Evolutionary conservation across 2,329 filamentous ascomycete species (phyloP).

Genomic region (Fusarium algeriense): DNA sequence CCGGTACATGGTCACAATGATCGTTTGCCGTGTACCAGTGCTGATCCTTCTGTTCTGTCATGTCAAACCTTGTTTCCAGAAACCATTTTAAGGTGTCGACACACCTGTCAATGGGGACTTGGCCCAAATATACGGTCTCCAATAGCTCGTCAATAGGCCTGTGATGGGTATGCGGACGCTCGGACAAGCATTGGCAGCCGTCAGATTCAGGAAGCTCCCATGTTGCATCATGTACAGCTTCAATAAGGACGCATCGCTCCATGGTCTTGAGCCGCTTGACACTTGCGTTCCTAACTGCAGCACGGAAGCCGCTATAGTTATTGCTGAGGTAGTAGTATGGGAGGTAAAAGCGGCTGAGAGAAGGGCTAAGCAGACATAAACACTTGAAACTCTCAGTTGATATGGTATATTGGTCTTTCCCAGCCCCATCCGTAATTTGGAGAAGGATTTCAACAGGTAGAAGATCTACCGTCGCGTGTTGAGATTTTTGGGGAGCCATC

Average conservation of each 20-base stretch:
- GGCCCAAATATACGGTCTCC: rapidly evolving
- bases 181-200: rapidly evolving
- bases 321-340: not conserved
- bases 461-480: not conserved
- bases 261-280: not conserved
- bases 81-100: not conserved
- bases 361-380: not conserved
- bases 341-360: not conserved
- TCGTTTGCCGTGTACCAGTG: rapidly evolving
- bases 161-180: rapidly evolving
- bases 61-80: rapidly evolving
- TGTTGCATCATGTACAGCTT: not conserved
- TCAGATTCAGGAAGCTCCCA: not conserved
- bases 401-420: not conserved
- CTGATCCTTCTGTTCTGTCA: not conserved
- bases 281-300: rapidly evolving
- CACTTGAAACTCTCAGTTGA: not conserved
- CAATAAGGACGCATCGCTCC: not conserved
- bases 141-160: not conserved
- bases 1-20: not conserved
- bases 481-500: not conserved
- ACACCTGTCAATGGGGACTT: rapidly evolving
- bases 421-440: not conserved
- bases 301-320: not conserved
- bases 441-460: constrained; percentile 7